Evolutionary conservation across 2,329 filamentous ascomycete genomes (phyloP).

Genomic region (Apiospora rasikravindrae): DNA sequence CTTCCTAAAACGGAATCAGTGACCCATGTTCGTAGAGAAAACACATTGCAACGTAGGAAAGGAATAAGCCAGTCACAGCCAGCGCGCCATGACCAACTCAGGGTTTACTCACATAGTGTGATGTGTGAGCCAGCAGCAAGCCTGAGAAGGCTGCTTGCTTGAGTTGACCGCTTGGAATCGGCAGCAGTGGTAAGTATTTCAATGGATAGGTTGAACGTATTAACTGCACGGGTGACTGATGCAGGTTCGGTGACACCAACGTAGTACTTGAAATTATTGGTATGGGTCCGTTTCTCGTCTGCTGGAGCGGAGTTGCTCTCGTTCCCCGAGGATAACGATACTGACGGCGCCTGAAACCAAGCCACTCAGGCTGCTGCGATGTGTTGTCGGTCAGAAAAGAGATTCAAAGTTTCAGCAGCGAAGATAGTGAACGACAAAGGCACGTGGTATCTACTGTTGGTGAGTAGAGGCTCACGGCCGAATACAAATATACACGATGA

Average conservation of each 20-base stretch:
- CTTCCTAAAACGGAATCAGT: conserved; percentile 69
- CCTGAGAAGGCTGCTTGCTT: conserved; percentile 33
- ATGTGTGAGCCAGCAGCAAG: conserved; percentile 33
- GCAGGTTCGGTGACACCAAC: not conserved
- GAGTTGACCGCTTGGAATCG: conserved; percentile 23
- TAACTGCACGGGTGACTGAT: not conserved
- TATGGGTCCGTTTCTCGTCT: conserved; percentile 12
- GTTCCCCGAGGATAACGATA: not conserved
- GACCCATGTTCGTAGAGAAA: conserved; percentile 1
- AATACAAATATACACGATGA: not conserved
- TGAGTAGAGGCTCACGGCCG: conserved; percentile 1
- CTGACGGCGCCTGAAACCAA: not conserved
- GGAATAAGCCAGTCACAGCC: not conserved
- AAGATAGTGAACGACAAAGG: not conserved
- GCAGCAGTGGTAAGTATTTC: conserved; percentile 20
- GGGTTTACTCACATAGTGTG: conserved; percentile 43
- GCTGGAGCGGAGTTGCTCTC: not conserved
- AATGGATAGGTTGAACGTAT: not conserved
- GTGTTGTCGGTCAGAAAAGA: not conserved
- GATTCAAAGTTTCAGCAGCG: not conserved
- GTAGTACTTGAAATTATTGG: not conserved
- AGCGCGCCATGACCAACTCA: not conserved
- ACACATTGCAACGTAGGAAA: conserved; percentile 1
- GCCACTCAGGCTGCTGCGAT: not conserved
- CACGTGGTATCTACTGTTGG: conserved; percentile 16